These are phyloP conservation scores for Nematocida minor DNA, from an alignment of 371 early-diverging fungal species.

Conservation along the genomic window DNA sequence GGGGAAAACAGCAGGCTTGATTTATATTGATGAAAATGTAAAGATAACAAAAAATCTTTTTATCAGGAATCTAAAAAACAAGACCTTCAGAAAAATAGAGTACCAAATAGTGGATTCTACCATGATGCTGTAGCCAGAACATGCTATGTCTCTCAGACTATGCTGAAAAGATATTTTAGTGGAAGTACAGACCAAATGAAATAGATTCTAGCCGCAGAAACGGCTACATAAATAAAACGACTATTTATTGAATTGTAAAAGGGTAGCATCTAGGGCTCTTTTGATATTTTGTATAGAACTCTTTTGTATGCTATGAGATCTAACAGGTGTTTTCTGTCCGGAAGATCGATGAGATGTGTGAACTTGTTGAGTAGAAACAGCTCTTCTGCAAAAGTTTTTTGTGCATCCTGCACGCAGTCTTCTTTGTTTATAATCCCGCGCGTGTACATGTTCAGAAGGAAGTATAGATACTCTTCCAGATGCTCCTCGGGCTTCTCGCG, in stretches of 20 bases:
- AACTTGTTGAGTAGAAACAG: slow-evolving; percentile 45
- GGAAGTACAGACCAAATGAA: not conserved
- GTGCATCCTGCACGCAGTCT: slow-evolving; percentile 45
- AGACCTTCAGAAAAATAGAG: not conserved
- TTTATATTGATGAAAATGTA: not conserved
- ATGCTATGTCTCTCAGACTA: not conserved
- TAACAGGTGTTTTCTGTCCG: slow-evolving; percentile 23
- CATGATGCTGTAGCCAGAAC: not conserved
- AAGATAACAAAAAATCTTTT: not conserved
- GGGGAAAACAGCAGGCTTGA: slow-evolving; percentile 18
- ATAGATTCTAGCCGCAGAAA: not conserved
- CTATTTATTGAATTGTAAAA: too few relatives aligned
- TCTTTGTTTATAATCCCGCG: slow-evolving; percentile 26
- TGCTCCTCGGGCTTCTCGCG: slow-evolving; percentile 48
- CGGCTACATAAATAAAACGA: too few relatives aligned
- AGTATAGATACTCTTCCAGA: slow-evolving; percentile 49
- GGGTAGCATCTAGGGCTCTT: too few relatives aligned
- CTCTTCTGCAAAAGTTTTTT: slow-evolving; percentile 31
- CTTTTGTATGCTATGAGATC: slow-evolving; percentile 45
- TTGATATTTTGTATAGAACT: slow-evolving; percentile 4
- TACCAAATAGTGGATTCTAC: not conserved
- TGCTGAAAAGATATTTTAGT: not conserved
- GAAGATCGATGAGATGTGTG: slow-evolving; percentile 35
- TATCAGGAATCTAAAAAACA: slow-evolving; percentile 3
- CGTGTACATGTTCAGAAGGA: slow-evolving; percentile 33